Percentiles rank a stretch among this genome's conserved stretches.
Evolutionary conservation across 169 alveolate genomes (phyloP).

Genomic region (Plasmodium fragile): DNA sequence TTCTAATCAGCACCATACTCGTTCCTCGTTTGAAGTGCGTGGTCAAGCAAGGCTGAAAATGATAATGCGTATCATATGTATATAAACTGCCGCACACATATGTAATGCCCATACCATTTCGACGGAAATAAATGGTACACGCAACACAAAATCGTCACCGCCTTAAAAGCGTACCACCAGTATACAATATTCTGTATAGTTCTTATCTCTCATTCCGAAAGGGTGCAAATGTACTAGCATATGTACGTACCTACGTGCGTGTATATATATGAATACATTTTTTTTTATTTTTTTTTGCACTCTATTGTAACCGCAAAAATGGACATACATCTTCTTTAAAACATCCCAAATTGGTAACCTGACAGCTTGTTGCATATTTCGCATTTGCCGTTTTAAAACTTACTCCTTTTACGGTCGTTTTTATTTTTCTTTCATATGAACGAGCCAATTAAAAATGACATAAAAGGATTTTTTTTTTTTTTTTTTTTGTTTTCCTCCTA

Average conservation of each 20-base stretch:
- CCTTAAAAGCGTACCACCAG: background rate
- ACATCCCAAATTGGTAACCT: background rate
- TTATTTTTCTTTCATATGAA: constrained; percentile 7
- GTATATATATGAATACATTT: background rate
- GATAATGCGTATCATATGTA: background rate
- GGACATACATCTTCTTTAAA: background rate
- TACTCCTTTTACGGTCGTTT: background rate
- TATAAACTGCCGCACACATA: background rate
- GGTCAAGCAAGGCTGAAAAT: background rate
- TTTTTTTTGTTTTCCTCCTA: background rate
- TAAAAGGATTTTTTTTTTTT: constrained; percentile 7
- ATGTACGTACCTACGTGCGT: background rate
- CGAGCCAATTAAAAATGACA: background rate
- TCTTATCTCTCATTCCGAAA: background rate
- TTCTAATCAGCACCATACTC: background rate
- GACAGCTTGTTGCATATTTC: background rate
- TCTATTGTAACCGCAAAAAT: background rate
- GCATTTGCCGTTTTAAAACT: background rate
- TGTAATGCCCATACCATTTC: background rate
- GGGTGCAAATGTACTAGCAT: background rate
- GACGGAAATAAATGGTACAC: background rate
- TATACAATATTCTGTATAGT: background rate
- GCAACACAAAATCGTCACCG: background rate
- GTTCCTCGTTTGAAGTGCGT: background rate
- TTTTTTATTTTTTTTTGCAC: background rate